Percentiles rank a stretch among this genome's conserved stretches.
Conservation (phyloP, 306 rosid genomes). For the Citrullus amarus region DNA sequence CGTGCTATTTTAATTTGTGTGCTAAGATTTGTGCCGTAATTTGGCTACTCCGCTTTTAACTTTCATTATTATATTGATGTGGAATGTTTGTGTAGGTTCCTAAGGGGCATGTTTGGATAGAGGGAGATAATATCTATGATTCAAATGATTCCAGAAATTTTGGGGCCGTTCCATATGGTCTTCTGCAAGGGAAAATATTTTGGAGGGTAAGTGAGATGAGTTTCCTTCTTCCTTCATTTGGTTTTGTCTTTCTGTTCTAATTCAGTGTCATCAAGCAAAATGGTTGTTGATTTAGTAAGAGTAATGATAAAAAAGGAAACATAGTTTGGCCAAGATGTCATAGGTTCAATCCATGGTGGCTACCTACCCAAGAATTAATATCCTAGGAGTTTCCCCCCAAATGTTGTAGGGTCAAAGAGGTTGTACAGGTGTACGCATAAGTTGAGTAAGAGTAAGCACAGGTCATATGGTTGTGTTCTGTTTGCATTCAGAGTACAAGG, state of each 20-base stretch:
- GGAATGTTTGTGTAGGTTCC: constrained; percentile 39
- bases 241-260: not conserved
- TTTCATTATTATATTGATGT: not conserved
- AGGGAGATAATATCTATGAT: constrained; percentile 50
- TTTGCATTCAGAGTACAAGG: not conserved
- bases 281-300: not conserved
- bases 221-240: not conserved
- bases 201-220: constrained; percentile 49
- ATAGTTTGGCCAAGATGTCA: too few species aligned
- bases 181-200: constrained; percentile 37
- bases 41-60: not conserved
- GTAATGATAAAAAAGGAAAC: too few species aligned
- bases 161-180: constrained; percentile 73
- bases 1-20: not conserved
- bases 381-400: too few species aligned
- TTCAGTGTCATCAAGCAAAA: not conserved
- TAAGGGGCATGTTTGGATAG: constrained; percentile 61
- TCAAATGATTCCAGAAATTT: constrained; percentile 54
- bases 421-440: too few species aligned
- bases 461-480: not conserved
- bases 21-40: not conserved
- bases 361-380: too few species aligned
- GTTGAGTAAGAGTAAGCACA: not conserved
- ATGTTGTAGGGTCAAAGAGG: too few species aligned
- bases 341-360: too few species aligned